Conservation (phyloP, 371 early-diverging fungal genomes). For the Coemansia sp. region DNA sequence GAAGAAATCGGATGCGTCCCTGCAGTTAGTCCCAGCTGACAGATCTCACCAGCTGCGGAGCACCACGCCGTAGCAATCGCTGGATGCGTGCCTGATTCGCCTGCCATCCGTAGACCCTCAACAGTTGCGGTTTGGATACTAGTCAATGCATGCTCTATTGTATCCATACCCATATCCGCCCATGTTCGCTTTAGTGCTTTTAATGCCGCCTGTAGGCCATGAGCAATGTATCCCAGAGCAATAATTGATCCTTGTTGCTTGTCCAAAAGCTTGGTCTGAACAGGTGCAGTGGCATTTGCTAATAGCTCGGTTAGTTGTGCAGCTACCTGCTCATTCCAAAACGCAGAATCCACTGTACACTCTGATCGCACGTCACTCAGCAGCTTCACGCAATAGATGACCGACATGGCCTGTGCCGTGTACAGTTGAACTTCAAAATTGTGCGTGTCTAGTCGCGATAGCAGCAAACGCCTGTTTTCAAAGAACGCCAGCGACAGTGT, state of each 20-base stretch:
- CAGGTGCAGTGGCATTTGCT: neutral
- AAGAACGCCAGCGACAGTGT: constrained; percentile 16
- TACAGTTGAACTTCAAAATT: constrained; percentile 12
- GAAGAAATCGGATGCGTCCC: neutral
- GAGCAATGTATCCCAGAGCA: constrained; percentile 66
- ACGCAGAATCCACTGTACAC: neutral
- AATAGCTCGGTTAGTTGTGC: constrained; percentile 6
- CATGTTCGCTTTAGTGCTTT: constrained; percentile 5
- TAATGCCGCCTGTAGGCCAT: constrained; percentile 19
- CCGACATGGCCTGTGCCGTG: constrained; percentile 24
- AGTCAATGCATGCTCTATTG: neutral
- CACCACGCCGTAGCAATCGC: constrained; percentile 19
- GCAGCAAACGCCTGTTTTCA: constrained; percentile 4
- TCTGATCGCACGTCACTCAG: neutral
- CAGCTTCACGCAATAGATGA: constrained; percentile 22
- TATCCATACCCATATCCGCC: constrained; percentile 21
- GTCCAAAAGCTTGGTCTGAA: constrained; percentile 35
- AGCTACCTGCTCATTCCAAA: constrained; percentile 21
- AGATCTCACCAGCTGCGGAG: constrained; percentile 18
- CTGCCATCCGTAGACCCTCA: neutral
- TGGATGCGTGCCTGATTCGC: constrained; percentile 10
- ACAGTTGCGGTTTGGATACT: neutral
- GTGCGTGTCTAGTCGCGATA: constrained; percentile 7
- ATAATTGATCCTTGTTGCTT: constrained; percentile 68
- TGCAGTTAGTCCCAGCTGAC: constrained; percentile 4